phyloP scores from a whole-genome alignment of 768 basidiomycete genomes.

The Megacollybia marginata region DNA sequence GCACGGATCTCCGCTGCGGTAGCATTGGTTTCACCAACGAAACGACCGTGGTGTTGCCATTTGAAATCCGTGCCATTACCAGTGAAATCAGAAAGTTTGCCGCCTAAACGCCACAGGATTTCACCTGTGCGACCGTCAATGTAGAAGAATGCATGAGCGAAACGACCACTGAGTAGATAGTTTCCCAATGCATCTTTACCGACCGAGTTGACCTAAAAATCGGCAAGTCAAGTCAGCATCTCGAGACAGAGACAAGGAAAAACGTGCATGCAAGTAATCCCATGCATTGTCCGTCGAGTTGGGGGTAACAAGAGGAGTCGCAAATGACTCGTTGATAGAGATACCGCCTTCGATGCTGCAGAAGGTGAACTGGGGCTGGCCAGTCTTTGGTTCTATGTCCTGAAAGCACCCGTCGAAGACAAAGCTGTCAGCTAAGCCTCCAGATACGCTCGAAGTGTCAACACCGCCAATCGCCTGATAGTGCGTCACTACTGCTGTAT shows the following conservation, averaged over 20 bases:
- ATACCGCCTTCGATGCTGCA: background rate
- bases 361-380: background rate
- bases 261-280: background rate
- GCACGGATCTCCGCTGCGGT: slow-evolving; percentile 6
- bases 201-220: slow-evolving; percentile 2
- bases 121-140: slow-evolving; percentile 9
- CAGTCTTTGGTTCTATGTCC: background rate
- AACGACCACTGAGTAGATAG: slow-evolving; percentile 12
- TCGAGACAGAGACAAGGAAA: background rate
- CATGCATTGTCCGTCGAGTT: background rate
- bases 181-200: slow-evolving; percentile 9
- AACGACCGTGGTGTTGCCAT: slow-evolving; percentile 14
- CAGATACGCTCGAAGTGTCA: background rate
- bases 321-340: background rate
- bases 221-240: background rate
- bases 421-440: background rate
- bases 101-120: slow-evolving; percentile 14
- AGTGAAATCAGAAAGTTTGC: slow-evolving; percentile 9
- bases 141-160: slow-evolving; percentile 10
- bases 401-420: background rate
- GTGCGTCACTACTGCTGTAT: background rate
- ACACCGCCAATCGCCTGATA: background rate
- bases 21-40: slow-evolving; percentile 5
- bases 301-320: background rate
- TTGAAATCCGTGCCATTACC: slow-evolving; percentile 7